These are phyloP conservation scores for Sporothrix protearum DNA, from an alignment of 2,329 filamentous ascomycete genomes.

Conservation along the genomic window DNA sequence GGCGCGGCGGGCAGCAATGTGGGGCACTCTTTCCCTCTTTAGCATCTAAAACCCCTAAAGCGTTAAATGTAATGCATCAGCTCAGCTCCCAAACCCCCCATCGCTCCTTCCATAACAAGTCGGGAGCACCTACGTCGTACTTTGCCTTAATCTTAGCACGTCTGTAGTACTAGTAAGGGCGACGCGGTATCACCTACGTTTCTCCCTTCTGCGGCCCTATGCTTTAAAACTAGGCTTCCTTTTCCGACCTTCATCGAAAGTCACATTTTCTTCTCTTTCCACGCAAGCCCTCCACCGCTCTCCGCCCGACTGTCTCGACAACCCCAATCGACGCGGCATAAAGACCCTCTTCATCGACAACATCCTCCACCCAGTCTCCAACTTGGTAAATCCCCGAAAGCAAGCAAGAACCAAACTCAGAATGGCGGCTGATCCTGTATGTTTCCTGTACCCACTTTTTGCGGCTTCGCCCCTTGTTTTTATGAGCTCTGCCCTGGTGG, in stretches of 20 bases:
- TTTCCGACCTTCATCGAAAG: background rate
- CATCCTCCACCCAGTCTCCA: background rate
- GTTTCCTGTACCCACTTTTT: constrained; percentile 22
- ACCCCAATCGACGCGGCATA: background rate
- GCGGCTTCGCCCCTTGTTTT: constrained; percentile 13
- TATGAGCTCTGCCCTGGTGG: background rate
- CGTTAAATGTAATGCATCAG: background rate
- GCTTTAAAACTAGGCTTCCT: constrained; percentile 22
- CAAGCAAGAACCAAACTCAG: background rate
- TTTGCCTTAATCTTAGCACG: background rate
- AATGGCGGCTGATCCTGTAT: constrained; percentile 26
- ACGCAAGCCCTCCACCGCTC: constrained; percentile 2
- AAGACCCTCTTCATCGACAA: background rate
- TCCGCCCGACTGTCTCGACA: background rate
- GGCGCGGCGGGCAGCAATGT: background rate
- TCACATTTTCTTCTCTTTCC: background rate
- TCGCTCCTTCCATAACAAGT: background rate
- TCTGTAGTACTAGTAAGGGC: constrained; percentile 15
- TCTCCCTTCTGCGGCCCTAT: constrained; percentile 6
- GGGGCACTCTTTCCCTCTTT: background rate
- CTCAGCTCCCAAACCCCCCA: background rate
- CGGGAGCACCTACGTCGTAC: background rate
- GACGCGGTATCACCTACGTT: constrained; percentile 21
- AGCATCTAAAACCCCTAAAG: background rate
- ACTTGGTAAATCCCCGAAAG: background rate